phyloP scores from a whole-genome alignment of 257 asterid genomes.

The Mentha longifolia region DNA sequence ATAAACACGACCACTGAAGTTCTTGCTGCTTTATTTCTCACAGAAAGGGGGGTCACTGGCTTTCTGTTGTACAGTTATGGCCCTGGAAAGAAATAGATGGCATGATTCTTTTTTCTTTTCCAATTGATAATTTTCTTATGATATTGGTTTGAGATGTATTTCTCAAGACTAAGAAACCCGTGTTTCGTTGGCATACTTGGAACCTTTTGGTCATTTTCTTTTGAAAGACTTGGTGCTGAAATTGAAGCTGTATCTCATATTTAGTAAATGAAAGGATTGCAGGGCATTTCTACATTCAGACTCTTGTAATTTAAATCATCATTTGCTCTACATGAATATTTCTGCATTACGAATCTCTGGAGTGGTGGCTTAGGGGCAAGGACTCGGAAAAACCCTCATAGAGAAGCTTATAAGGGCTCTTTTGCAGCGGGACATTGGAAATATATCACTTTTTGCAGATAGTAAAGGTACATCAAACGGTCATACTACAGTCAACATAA shows the following conservation, averaged over 20 bases:
- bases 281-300: neutral
- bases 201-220: neutral
- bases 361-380: conserved; percentile 73
- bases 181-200: neutral
- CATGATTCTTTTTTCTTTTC: neutral
- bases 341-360: conserved; percentile 2
- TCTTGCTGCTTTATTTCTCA: conserved; percentile 11
- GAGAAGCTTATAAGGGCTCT: conserved; percentile 88
- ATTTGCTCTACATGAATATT: conserved; percentile 7
- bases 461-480: conserved; percentile 65
- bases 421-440: conserved; percentile 88
- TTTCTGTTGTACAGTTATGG: no score
- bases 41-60: conserved; percentile 1
- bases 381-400: conserved; percentile 87
- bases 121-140: neutral
- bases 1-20: neutral
- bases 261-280: neutral
- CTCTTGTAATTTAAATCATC: conserved; percentile 5
- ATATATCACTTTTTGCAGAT: conserved; percentile 91
- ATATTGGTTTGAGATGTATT: no score
- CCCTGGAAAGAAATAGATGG: neutral
- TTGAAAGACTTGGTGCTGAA: neutral
- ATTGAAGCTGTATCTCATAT: neutral
- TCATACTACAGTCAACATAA: neutral
- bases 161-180: conserved; percentile 6